Evolutionary conservation across 2,329 filamentous ascomycete species (phyloP).

Genomic region (Nemania sp.): DNA sequence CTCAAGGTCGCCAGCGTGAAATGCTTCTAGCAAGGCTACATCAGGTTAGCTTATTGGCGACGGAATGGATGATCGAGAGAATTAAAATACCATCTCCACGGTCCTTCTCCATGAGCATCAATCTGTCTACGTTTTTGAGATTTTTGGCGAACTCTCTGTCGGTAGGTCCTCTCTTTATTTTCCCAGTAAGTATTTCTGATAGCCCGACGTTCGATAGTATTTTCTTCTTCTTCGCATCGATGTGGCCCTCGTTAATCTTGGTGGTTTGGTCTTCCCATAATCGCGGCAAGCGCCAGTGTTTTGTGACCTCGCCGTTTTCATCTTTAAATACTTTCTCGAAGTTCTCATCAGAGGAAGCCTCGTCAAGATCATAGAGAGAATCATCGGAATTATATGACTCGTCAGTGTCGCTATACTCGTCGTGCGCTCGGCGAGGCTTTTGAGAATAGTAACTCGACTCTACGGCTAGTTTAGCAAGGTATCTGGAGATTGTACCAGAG

Average conservation of each 20-base stretch:
- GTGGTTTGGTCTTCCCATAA: constrained; percentile 41
- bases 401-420: constrained; percentile 20
- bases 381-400: constrained; percentile 7
- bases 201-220: constrained; percentile 40
- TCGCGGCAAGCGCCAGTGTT: constrained; percentile 40
- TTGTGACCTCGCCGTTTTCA: constrained; percentile 28
- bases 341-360: not conserved
- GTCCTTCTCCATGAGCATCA: constrained; percentile 43
- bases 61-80: not conserved
- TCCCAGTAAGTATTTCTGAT: constrained; percentile 17
- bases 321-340: constrained; percentile 9
- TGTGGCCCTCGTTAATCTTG: constrained; percentile 27
- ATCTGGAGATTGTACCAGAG: constrained; percentile 35
- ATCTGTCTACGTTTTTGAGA: constrained; percentile 32
- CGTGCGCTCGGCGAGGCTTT: not conserved
- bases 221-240: constrained; percentile 34
- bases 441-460: constrained; percentile 14
- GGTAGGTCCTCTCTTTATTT: constrained; percentile 7
- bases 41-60: constrained; percentile 2
- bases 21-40: constrained; percentile 56
- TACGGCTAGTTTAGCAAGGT: constrained; percentile 31
- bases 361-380: constrained; percentile 12
- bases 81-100: constrained; percentile 40
- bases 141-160: constrained; percentile 26
- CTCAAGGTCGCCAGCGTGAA: constrained; percentile 59